A percentile compares a stretch with the other conserved stretches of the same genome.
These are phyloP conservation scores for Lignosus rhinocerotis DNA, from an alignment of 1,284 basidiomycete species.

Conservation along the genomic window DNA sequence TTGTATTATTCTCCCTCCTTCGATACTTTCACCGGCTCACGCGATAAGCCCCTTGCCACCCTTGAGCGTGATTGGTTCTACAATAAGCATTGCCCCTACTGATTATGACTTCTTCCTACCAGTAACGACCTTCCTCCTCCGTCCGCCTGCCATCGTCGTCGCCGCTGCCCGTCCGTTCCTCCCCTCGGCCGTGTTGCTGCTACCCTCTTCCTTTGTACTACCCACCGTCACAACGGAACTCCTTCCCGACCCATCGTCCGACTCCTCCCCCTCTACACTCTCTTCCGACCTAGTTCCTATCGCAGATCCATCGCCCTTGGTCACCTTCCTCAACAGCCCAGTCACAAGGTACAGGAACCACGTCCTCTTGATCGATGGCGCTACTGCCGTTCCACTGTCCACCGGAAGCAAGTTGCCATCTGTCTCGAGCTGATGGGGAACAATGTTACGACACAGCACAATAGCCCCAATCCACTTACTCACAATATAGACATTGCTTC, in stretches of 20 bases:
- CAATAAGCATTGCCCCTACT: not conserved
- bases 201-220: constrained; percentile 34
- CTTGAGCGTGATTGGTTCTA: no score
- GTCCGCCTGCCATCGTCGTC: constrained; percentile 55
- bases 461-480: constrained; percentile 33
- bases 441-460: constrained; percentile 15
- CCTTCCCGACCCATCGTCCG: constrained; percentile 37
- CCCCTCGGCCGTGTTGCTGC: constrained; percentile 6
- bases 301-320: constrained; percentile 27
- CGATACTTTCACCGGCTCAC: not conserved
- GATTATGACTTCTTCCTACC: constrained; percentile 25
- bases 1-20: no score
- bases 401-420: constrained; percentile 56
- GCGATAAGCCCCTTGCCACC: not conserved
- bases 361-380: constrained; percentile 48
- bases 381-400: constrained; percentile 46
- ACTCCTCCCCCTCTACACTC: constrained; percentile 29
- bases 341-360: constrained; percentile 50
- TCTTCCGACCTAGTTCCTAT: constrained; percentile 16
- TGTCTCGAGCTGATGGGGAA: constrained; percentile 33
- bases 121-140: constrained; percentile 53
- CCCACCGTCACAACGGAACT: constrained; percentile 40
- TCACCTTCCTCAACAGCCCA: constrained; percentile 35
- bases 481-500: constrained; percentile 69
- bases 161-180: constrained; percentile 36